Conservation (phyloP, 371 early-diverging fungal species). For the Basidiobolus meristosporus region DNA sequence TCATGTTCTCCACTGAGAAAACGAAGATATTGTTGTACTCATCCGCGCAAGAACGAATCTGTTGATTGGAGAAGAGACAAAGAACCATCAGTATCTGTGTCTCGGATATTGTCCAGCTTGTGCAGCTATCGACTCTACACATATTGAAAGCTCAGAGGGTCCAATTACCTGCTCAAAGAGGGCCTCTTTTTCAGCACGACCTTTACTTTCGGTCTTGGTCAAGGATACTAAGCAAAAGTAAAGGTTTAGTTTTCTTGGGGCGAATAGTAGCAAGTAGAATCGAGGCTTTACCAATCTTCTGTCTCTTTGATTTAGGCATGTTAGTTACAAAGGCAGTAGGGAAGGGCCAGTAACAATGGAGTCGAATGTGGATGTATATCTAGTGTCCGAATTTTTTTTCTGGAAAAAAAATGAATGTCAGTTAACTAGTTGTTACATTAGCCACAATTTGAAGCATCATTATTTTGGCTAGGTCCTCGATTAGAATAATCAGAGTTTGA, state of each 20-base stretch:
- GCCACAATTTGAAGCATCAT: too few relatives aligned
- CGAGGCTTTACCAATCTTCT: slow-evolving; percentile 31
- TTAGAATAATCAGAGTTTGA: too few relatives aligned
- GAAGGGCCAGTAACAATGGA: too few relatives aligned
- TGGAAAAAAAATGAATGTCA: too few relatives aligned
- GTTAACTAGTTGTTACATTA: too few relatives aligned
- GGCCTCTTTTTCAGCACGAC: slow-evolving; percentile 53
- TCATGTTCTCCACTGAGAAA: slow-evolving; percentile 77
- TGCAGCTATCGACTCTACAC: neutral
- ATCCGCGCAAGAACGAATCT: slow-evolving; percentile 52
- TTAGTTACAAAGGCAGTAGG: neutral
- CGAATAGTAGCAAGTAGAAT: neutral
- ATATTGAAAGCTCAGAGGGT: neutral
- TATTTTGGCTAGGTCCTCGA: too few relatives aligned
- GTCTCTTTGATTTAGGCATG: slow-evolving; percentile 61
- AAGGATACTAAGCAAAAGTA: slow-evolving; percentile 29
- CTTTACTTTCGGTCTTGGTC: slow-evolving; percentile 72
- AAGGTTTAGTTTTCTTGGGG: neutral
- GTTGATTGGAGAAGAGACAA: neutral
- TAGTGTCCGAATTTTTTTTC: too few relatives aligned
- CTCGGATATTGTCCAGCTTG: neutral
- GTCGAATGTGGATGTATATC: too few relatives aligned
- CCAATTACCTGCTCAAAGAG: slow-evolving; percentile 45
- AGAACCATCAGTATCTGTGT: too few relatives aligned
- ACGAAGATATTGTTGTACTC: slow-evolving; percentile 60